phyloP scores from a whole-genome alignment of 306 rosid genomes.

The Rosa lucieae region DNA sequence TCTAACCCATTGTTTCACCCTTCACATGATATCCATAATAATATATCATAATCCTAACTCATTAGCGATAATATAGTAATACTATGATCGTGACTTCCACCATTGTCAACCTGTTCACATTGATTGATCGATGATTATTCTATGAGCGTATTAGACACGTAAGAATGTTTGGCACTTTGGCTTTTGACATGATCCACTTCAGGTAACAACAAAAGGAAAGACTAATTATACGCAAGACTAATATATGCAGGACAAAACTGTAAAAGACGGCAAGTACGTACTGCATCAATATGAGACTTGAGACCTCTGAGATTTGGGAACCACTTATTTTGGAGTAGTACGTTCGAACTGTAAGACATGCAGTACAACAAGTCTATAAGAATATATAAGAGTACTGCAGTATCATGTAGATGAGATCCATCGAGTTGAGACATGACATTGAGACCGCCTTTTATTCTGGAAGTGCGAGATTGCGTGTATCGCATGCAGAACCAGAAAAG shows the following conservation, averaged over 20 bases:
- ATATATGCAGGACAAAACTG: background rate
- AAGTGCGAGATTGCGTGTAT: slow-evolving; percentile 1
- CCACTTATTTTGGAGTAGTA: background rate
- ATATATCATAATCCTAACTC: background rate
- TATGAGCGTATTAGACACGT: background rate
- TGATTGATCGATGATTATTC: background rate
- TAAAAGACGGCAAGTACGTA: background rate
- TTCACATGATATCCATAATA: background rate
- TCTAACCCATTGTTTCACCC: no score
- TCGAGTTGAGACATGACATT: background rate
- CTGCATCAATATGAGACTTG: background rate
- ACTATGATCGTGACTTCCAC: background rate
- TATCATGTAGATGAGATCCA: background rate
- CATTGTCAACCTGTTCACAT: background rate
- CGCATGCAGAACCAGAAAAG: background rate
- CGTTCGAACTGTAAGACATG: background rate
- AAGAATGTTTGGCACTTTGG: background rate
- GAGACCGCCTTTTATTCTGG: background rate
- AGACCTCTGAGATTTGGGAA: background rate
- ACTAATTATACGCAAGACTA: background rate
- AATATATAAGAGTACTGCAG: no score
- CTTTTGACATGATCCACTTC: background rate
- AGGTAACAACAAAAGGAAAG: background rate
- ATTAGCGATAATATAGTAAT: no score
- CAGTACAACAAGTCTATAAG: background rate